Evolutionary conservation across 805 yeast genomes (phyloP), one percentile per base, ranked within the genome.

Genomic region (Suhomyces emberorum): DNA sequence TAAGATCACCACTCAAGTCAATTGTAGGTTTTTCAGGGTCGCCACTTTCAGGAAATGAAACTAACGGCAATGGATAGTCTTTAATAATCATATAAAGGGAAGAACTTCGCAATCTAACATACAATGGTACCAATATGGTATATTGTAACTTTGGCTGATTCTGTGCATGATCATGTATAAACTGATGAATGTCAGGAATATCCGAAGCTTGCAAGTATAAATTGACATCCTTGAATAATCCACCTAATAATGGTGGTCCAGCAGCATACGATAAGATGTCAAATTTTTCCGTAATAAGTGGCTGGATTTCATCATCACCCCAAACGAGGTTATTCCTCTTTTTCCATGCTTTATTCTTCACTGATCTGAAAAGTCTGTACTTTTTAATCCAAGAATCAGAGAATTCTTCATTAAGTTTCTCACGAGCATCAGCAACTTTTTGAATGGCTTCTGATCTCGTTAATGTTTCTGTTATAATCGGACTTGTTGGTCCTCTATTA

Each of bases 1-100:
- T 77, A 20, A 80, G 28, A 48, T 79, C 79, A 1, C 72, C 72
- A 15, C 45, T 41, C 7, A 69, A 44, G 15, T 52, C 48, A 32
- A 69, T 48, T 1, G 63, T 55, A 0, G 64, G 61, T 7, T 41
- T 35, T 4, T 34, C 28, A 10, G 52, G 49, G 22, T 54, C 54
- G 6, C 48, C 44, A 37, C 52, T 57, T 8, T 48, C 48, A 2
- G 74, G 74, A 44, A 81, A 76, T 3, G 76, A 70, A 2, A 79
- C 45, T 4, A 81, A 47, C 0, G 88, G 85, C 2, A 78, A 46
- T 2, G 81, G 76, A 50, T 75, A 79, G 49, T 79, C 83, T 39
- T 74, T 63, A 11, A 79, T 48, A 37, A 63, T 69, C 22, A 76
- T 54, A 23, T 68, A 66, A 52, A 74, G 57, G 7, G 62, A 52